Evolutionary conservation across 495 filamentous ascomycete species (phyloP).

Genomic region (Emericellopsis terricola): DNA sequence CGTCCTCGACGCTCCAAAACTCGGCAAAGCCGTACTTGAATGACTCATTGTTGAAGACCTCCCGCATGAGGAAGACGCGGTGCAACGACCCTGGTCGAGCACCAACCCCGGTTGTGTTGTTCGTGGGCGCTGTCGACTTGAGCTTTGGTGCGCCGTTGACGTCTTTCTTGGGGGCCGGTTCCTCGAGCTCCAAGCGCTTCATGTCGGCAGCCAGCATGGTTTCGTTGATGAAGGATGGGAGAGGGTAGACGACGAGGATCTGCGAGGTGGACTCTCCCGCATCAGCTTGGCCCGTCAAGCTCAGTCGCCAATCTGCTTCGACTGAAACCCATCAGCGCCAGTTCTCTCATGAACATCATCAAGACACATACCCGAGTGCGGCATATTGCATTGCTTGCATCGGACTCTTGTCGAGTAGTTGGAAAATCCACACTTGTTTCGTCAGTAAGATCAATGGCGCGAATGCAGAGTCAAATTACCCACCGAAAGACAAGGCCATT

Average conservation of each 20-base stretch:
- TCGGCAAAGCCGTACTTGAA: constrained; percentile 86
- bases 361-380: constrained; percentile 43
- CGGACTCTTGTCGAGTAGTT: constrained; percentile 53
- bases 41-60: constrained; percentile 54
- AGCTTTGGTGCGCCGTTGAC: constrained; percentile 28
- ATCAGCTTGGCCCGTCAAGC: constrained; percentile 63
- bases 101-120: constrained; percentile 48
- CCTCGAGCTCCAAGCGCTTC: constrained; percentile 50
- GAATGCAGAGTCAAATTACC: constrained; percentile 7
- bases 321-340: constrained; percentile 3
- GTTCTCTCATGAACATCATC: constrained; percentile 3
- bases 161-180: constrained; percentile 27
- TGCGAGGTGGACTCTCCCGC: constrained; percentile 61
- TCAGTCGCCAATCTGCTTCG: constrained; percentile 5
- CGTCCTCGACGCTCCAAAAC: constrained; percentile 60
- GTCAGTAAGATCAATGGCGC: constrained; percentile 1
- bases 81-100: constrained; percentile 60
- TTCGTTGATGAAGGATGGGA: constrained; percentile 61
- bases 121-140: constrained; percentile 60
- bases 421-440: constrained; percentile 51
- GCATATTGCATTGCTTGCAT: constrained; percentile 61
- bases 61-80: constrained; percentile 63
- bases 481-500: constrained; percentile 65
- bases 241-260: constrained; percentile 57
- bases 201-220: constrained; percentile 63